Percentiles rank a stretch among this genome's conserved stretches.
These are phyloP conservation scores for Kwoniella bestiolae DNA, from an alignment of 768 basidiomycete genomes.

Conservation along the genomic window DNA sequence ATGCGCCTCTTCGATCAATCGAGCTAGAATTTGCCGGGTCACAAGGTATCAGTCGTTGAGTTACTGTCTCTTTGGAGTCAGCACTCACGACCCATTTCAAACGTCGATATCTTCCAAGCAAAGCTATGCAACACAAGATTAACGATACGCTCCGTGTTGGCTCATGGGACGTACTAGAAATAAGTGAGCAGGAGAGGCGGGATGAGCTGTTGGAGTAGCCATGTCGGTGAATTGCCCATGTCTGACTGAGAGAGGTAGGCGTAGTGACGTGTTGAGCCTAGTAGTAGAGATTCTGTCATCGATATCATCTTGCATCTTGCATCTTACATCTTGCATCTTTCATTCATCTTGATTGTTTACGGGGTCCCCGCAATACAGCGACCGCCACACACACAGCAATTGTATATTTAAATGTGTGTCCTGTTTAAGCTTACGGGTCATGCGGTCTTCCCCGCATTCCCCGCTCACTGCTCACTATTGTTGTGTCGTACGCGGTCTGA, in stretches of 20 bases:
- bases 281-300: too few relatives aligned
- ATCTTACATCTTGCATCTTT: not conserved
- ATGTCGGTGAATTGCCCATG: constrained; percentile 2
- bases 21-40: constrained; percentile 21
- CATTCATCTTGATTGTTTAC: too few relatives aligned
- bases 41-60: too few relatives aligned
- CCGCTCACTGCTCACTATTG: too few relatives aligned
- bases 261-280: not conserved
- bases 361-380: not conserved
- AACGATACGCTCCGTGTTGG: not conserved
- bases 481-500: too few relatives aligned
- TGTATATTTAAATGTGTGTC: not conserved
- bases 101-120: constrained; percentile 28
- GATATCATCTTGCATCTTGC: too few relatives aligned
- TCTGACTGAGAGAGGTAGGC: too few relatives aligned
- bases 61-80: not conserved
- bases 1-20: constrained; percentile 16
- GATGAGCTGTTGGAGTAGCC: constrained; percentile 41
- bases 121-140: constrained; percentile 9
- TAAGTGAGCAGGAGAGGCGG: constrained; percentile 47
- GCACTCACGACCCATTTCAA: constrained; percentile 40
- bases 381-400: not conserved
- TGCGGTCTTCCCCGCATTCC: too few relatives aligned
- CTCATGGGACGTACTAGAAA: constrained; percentile 40
- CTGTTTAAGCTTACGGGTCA: too few relatives aligned